Conservation (phyloP, 2,329 filamentous ascomycete species). For the Trichoderma lentiforme region DNA sequence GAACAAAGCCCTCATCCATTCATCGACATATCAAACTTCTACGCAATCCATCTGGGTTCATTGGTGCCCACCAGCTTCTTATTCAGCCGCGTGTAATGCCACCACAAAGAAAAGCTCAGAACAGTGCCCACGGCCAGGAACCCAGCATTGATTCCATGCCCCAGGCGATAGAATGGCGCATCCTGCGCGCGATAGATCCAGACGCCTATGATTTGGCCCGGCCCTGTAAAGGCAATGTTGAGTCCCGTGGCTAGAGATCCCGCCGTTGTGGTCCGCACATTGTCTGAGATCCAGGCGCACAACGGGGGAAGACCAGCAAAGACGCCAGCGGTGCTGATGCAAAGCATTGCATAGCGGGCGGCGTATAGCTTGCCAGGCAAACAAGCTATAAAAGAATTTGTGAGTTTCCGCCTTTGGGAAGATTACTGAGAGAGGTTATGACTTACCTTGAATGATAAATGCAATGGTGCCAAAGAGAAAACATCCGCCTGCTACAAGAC, state of each 20-base stretch:
- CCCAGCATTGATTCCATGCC: neutral
- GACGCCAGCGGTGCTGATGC: neutral
- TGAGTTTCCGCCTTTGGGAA: neutral
- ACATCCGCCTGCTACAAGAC: neutral
- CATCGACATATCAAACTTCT: neutral
- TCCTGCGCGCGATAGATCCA: slow-evolving; percentile 4
- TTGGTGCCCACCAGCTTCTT: neutral
- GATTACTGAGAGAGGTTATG: fast-evolving
- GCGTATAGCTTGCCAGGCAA: neutral
- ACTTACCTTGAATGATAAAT: slow-evolving; percentile 3
- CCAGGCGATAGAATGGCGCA: neutral
- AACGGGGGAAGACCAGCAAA: neutral
- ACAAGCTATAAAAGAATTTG: neutral
- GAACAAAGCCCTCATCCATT: neutral
- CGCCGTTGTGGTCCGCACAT: neutral
- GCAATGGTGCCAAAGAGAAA: slow-evolving; percentile 4
- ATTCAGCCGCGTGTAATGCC: neutral
- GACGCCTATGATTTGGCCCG: neutral
- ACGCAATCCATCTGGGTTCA: slow-evolving; percentile 3
- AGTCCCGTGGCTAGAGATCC: neutral
- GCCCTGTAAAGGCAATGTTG: neutral
- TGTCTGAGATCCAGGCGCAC: neutral
- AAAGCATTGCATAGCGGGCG: slow-evolving; percentile 1
- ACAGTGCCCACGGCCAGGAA: neutral
- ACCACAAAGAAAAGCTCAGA: slow-evolving; percentile 1